Evolutionary conservation across 352 stramenopile genomes (phyloP).

Genomic region (Phytophthora hibernalis): DNA sequence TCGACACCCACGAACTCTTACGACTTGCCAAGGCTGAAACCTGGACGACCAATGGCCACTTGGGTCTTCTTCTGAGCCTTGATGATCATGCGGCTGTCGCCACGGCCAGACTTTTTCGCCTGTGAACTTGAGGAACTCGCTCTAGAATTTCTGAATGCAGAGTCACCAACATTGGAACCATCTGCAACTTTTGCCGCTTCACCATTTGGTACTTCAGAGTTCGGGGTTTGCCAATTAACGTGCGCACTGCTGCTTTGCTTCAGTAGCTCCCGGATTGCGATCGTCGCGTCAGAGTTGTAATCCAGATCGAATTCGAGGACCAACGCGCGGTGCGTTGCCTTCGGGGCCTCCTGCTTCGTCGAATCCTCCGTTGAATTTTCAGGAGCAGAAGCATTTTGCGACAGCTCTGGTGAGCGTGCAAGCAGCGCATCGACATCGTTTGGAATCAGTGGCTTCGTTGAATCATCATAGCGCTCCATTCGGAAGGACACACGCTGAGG

Average conservation of each 20-base stretch:
- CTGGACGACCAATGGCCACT: slow-evolving; percentile 79
- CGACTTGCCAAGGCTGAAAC: slow-evolving; percentile 81
- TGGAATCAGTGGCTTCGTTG: slow-evolving; percentile 87
- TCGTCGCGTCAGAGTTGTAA: slow-evolving; percentile 90
- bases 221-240: slow-evolving; percentile 62
- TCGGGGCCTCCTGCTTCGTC: slow-evolving; percentile 19
- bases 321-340: slow-evolving; percentile 42
- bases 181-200: slow-evolving; percentile 13
- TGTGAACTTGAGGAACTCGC: slow-evolving; percentile 7
- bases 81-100: slow-evolving; percentile 54
- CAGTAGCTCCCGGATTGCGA: slow-evolving; percentile 94
- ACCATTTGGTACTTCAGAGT: background rate
- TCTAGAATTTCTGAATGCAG: slow-evolving; percentile 2
- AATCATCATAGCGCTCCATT: slow-evolving; percentile 90
- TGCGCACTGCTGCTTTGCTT: slow-evolving; percentile 90
- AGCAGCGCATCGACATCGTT: slow-evolving; percentile 88
- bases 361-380: background rate
- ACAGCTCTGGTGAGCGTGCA: slow-evolving; percentile 10
- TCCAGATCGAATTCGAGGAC: slow-evolving; percentile 70
- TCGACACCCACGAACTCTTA: slow-evolving; percentile 23
- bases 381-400: background rate
- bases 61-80: slow-evolving; percentile 76
- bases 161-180: slow-evolving; percentile 2
- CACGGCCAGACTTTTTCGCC: slow-evolving; percentile 46
- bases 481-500: slow-evolving; percentile 83